Evolutionary conservation across 208 protist species (phyloP), one percentile per base, ranked within the genome.

Genomic region (Crithidia mellificae): DNA sequence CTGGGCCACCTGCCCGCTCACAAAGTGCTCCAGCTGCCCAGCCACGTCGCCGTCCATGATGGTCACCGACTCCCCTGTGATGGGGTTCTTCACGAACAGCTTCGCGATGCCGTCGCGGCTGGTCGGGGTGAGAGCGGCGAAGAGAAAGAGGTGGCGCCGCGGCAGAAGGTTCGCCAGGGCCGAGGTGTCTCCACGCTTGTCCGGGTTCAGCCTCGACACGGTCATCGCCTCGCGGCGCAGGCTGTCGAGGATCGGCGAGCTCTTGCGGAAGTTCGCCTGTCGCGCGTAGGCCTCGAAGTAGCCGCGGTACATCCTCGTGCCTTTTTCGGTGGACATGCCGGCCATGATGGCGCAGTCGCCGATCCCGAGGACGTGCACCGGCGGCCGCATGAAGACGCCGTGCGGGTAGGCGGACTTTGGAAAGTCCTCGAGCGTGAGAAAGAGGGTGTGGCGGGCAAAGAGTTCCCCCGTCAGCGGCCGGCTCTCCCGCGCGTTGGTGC

Each of bases 201-300:
- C 83, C 6, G 75, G 30, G 41, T 78, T 75, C 43, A 62, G 56
- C n/a, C 91, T 85, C 30, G 88, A 84, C 14, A 93, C 74, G 2
- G 85, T 68, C n/a, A 82, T 67, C 72, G 86, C 85, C 57, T 85
- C 81, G 11, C 78, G 78, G 57, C 77, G 75, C 41, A 96, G 67
- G 27, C 82, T 90, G 64, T 96, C 91, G 27, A 85, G 55, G 43
- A 94, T 73, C 24, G 88, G 85, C 20, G 83, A 81, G 72, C 91
- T 96, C 63, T 94, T 96, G 29, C 91, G 80, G 64, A 94, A 96
- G 52, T 84, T 87, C 32, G 87, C 84, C 56, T 86, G 76, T 51
- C 82, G 83, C 80, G 93, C 87, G 77, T 94, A 96, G 7, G 83
- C 74, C 51, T 94, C 88, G 51, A 89, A 90, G 75, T 94, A 96